Conservation (phyloP, 345 rosid species). For the Gossypium bickii region DNA sequence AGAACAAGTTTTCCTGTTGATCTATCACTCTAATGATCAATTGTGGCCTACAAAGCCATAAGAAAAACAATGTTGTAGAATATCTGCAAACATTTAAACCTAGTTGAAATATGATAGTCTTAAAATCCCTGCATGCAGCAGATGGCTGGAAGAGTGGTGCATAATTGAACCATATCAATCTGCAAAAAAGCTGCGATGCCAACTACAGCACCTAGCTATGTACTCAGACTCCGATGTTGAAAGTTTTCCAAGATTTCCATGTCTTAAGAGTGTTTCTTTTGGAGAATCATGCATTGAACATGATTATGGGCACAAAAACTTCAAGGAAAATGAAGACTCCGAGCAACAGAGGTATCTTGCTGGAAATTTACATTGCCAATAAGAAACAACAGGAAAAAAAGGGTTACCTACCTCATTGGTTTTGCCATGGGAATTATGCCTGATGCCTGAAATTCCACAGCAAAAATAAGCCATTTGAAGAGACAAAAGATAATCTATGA, state of each 20-base stretch:
- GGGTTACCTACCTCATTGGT: conserved; percentile 27
- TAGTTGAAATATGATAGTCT: neutral
- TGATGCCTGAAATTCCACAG: conserved; percentile 14
- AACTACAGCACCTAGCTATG: neutral
- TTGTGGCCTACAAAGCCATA: neutral
- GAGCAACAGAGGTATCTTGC: neutral
- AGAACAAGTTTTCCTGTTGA: neutral
- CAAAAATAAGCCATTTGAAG: conserved; percentile 17
- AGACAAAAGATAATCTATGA: conserved; percentile 17
- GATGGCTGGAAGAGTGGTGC: neutral
- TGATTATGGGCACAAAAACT: neutral
- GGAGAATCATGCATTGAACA: neutral
- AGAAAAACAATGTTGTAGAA: neutral
- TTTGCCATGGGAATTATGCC: conserved; percentile 20
- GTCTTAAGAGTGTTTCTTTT: neutral
- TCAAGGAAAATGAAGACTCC: neutral
- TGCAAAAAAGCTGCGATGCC: neutral
- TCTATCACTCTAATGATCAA: neutral
- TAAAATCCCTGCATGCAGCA: neutral
- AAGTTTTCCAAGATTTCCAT: neutral
- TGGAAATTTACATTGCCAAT: neutral
- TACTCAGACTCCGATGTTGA: neutral
- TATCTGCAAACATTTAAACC: neutral
- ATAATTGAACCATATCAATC: neutral
- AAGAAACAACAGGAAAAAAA: neutral